These are phyloP conservation scores for Neopestalotiopsis sp. DNA, from an alignment of 2,329 filamentous ascomycete genomes.

Conservation along the genomic window DNA sequence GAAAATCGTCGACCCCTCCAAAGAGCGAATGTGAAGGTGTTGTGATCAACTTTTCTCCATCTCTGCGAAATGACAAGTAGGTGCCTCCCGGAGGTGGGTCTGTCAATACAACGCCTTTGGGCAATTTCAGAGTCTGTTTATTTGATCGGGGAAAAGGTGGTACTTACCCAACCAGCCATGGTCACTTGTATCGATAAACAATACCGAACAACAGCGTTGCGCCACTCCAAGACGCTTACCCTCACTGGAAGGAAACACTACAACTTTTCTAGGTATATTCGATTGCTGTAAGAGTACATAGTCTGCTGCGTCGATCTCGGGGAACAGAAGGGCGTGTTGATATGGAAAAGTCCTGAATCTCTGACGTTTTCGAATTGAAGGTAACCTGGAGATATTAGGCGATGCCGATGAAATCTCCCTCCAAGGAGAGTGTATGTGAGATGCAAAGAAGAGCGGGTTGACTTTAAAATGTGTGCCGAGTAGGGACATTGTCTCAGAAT, in stretches of 20 bases:
- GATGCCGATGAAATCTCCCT: not conserved
- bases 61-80: not conserved
- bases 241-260: not conserved
- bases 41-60: not conserved
- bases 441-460: not conserved
- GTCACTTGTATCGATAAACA: not conserved
- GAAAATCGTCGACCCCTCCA: not conserved
- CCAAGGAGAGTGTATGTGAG: not conserved
- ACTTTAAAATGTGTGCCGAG: not conserved
- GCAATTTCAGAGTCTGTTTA: not conserved
- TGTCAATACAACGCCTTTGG: not conserved
- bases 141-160: not conserved
- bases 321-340: not conserved
- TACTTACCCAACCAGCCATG: not conserved
- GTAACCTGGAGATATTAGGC: not conserved
- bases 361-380: not conserved
- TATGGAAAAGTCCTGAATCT: not conserved
- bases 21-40: not conserved
- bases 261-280: not conserved
- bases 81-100: not conserved
- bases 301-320: not conserved
- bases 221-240: not conserved
- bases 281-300: not conserved
- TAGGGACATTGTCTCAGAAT: not conserved
- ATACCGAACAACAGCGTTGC: not conserved